A percentile compares a stretch with the other conserved stretches of the same genome.
phyloP scores from a whole-genome alignment of 306 rosid genomes.

The Cicer yamashitae region DNA sequence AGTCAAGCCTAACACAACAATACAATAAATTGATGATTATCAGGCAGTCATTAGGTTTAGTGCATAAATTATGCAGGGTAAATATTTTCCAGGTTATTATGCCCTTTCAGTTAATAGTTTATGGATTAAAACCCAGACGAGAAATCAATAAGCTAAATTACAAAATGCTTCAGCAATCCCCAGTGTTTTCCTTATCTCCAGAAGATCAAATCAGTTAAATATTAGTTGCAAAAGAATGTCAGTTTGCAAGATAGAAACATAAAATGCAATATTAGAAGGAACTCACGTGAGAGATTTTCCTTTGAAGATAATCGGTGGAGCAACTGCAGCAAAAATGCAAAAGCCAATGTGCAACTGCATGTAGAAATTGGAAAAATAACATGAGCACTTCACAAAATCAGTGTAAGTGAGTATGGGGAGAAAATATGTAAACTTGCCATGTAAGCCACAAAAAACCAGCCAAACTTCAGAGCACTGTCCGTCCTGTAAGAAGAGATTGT shows the following conservation, averaged over 20 bases:
- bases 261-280: slow-evolving; percentile 37
- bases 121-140: slow-evolving; percentile 17
- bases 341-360: slow-evolving; percentile 83
- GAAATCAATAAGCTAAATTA: slow-evolving; percentile 16
- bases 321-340: slow-evolving; percentile 79
- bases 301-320: slow-evolving; percentile 85
- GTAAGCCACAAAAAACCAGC: slow-evolving; percentile 84
- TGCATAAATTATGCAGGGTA: neutral
- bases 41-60: slow-evolving; percentile 1
- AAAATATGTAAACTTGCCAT: slow-evolving; percentile 54
- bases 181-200: slow-evolving; percentile 38
- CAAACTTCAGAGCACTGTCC: slow-evolving; percentile 92
- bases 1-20: slow-evolving; percentile 25
- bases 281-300: slow-evolving; percentile 92
- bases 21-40: slow-evolving; percentile 19
- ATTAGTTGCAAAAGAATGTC: slow-evolving; percentile 11
- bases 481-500: slow-evolving; percentile 66
- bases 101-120: slow-evolving; percentile 29
- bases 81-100: neutral
- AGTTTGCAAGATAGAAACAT: slow-evolving; percentile 19
- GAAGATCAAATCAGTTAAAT: slow-evolving; percentile 32
- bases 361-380: slow-evolving; percentile 41
- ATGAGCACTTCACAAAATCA: slow-evolving; percentile 40
- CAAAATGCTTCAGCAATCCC: slow-evolving; percentile 4
- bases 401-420: slow-evolving; percentile 32